Evolutionary conservation across 1,139 yeast species (phyloP).

Genomic region (Pichia sp.): DNA sequence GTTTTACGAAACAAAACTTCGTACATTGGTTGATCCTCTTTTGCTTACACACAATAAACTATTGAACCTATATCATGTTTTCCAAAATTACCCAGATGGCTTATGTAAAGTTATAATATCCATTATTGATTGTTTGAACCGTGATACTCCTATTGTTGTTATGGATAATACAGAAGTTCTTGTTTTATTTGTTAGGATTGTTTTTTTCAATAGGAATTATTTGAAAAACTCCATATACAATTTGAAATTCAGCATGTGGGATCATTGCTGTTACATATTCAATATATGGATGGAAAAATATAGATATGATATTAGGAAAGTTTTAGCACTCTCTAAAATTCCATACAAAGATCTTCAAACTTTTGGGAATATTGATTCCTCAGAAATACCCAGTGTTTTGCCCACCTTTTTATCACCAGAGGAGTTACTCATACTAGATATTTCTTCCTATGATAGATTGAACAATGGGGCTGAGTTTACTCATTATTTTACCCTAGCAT

Average conservation of each 20-base stretch:
- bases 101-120: constrained; percentile 38
- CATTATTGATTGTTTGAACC: constrained; percentile 29
- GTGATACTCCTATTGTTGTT: neutral
- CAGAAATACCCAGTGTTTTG: neutral
- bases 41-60: constrained; percentile 2
- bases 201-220: constrained; percentile 17
- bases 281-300: constrained; percentile 15
- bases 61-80: constrained; percentile 28
- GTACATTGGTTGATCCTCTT: neutral
- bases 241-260: constrained; percentile 4
- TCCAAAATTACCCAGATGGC: constrained; percentile 30
- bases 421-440: constrained; percentile 20
- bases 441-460: constrained; percentile 23
- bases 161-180: constrained; percentile 10
- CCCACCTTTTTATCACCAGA: constrained; percentile 11
- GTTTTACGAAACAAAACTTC: neutral
- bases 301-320: constrained; percentile 10
- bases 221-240: constrained; percentile 13
- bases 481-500: constrained; percentile 21
- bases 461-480: constrained; percentile 26
- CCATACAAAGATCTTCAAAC: neutral
- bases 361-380: neutral
- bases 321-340: constrained; percentile 6
- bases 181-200: constrained; percentile 15
- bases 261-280: constrained; percentile 1